These are phyloP conservation scores for Neckera pumila DNA, from an alignment of 225 moss, liverwort and hornwort genomes.

Conservation along the genomic window DNA sequence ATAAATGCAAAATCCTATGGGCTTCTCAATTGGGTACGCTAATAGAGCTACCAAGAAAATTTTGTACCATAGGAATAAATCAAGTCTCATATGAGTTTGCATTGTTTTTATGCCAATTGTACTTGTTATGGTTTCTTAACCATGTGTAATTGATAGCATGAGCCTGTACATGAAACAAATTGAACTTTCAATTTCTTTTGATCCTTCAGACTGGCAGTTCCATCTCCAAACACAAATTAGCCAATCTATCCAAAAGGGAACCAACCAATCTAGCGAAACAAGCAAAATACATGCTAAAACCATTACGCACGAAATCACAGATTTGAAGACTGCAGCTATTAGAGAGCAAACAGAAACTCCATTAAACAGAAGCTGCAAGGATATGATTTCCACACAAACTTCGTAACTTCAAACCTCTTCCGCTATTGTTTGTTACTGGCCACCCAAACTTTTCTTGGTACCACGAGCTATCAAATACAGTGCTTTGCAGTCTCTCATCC, in stretches of 20 bases:
- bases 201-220: background rate
- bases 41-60: too few relatives aligned
- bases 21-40: background rate
- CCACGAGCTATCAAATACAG: background rate
- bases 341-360: background rate
- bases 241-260: background rate
- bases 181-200: background rate
- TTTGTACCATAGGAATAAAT: fast-evolving
- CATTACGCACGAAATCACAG: background rate
- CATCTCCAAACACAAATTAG: background rate
- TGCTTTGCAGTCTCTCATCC: background rate
- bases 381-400: background rate
- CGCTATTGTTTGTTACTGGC: background rate
- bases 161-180: background rate
- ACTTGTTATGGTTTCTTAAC: background rate
- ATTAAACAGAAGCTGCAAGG: background rate
- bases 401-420: background rate
- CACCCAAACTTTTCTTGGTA: too few relatives aligned
- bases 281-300: background rate
- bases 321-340: background rate
- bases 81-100: background rate
- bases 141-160: too few relatives aligned
- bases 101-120: background rate
- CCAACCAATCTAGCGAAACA: background rate
- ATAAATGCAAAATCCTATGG: fast-evolving